Conservation (phyloP, 805 yeast species). For the Maudiozyma pseudohumilis region DNA sequence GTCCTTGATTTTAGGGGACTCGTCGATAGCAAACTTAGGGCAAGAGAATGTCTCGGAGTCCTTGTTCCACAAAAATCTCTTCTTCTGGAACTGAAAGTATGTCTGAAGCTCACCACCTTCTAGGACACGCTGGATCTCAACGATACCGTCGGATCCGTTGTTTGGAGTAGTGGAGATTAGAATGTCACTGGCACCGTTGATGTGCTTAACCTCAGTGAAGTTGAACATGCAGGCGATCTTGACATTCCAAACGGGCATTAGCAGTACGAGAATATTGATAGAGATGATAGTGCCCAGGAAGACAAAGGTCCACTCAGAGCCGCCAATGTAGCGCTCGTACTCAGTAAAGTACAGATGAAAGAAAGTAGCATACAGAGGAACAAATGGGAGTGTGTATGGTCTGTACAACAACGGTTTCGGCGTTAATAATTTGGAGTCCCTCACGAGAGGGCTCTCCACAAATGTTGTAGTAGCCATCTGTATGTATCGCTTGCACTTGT, state of each 20-base stretch:
- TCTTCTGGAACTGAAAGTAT: slow-evolving; percentile 81
- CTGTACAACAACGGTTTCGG: slow-evolving; percentile 51
- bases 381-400: slow-evolving; percentile 78
- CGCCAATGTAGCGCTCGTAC: slow-evolving; percentile 76
- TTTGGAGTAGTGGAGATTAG: slow-evolving; percentile 75
- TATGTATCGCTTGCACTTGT: no score
- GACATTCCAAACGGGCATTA: slow-evolving; percentile 92
- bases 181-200: slow-evolving; percentile 61
- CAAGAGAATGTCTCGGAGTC: slow-evolving; percentile 55
- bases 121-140: slow-evolving; percentile 43
- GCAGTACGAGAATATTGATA: slow-evolving; percentile 63
- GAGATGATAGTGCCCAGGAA: slow-evolving; percentile 67
- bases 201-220: slow-evolving; percentile 41
- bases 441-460: slow-evolving; percentile 65
- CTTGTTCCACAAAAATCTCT: slow-evolving; percentile 68
- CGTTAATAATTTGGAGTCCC: slow-evolving; percentile 62
- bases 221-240: slow-evolving; percentile 61
- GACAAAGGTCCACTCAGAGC: slow-evolving; percentile 94
- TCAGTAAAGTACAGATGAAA: slow-evolving; percentile 50
- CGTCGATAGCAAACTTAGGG: slow-evolving; percentile 61
- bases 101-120: slow-evolving; percentile 52
- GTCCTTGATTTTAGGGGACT: slow-evolving; percentile 43
- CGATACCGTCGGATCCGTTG: slow-evolving; percentile 77
- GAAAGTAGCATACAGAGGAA: slow-evolving; percentile 67
- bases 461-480: slow-evolving; percentile 18